Evolutionary conservation across 1,284 basidiomycete species (phyloP).

Genomic region (Ustilago crameri): DNA sequence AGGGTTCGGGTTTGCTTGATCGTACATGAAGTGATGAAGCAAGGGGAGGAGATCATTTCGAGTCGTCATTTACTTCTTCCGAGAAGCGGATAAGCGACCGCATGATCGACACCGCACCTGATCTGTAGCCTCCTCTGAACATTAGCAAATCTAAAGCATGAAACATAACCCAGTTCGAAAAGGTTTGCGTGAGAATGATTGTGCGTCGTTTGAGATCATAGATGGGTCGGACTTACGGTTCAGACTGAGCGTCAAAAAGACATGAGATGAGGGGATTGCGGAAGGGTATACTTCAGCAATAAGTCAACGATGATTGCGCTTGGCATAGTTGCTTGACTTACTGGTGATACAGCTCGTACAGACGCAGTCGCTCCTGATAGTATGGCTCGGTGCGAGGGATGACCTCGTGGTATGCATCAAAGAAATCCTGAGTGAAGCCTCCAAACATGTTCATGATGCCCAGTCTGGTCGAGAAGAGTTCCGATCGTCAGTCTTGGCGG

Average conservation of each 20-base stretch:
- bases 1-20: conserved; percentile 67
- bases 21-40: neutral
- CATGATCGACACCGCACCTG: conserved; percentile 44
- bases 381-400: conserved; percentile 31
- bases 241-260: conserved; percentile 10
- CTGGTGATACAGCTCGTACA: conserved; percentile 48
- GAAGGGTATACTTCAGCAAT: no score
- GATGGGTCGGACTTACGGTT: conserved; percentile 20
- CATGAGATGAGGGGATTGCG: neutral
- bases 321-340: no score
- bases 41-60: neutral
- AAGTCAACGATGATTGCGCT: no score
- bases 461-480: conserved; percentile 10
- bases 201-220: neutral
- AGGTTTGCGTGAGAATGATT: neutral
- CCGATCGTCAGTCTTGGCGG: conserved; percentile 4
- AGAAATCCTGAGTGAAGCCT: conserved; percentile 44
- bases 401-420: conserved; percentile 41
- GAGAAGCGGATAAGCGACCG: conserved; percentile 34
- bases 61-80: conserved; percentile 6
- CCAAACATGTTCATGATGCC: conserved; percentile 53
- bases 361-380: conserved; percentile 28
- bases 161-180: neutral
- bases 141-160: conserved; percentile 31
- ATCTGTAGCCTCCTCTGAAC: conserved; percentile 41